Evolutionary conservation across 2,329 filamentous ascomycete genomes (phyloP).

Genomic region (Malbranchea cinnamomea): DNA sequence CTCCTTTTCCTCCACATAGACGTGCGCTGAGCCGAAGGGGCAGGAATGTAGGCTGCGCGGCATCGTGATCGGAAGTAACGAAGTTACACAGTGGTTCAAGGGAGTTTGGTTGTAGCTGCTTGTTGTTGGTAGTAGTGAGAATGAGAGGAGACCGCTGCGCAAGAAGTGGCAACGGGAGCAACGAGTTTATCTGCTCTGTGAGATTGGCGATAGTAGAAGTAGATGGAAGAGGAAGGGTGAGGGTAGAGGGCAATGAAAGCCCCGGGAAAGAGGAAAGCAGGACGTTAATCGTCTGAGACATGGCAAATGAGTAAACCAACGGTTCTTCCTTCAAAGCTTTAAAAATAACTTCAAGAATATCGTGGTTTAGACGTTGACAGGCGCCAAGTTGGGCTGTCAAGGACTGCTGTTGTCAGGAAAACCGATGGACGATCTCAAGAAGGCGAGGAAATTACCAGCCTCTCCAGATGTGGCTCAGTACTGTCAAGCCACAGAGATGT

Average conservation of each 20-base stretch:
- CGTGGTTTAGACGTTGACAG: too few species aligned
- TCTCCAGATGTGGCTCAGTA: too few species aligned
- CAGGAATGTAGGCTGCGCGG: slow-evolving; percentile 51
- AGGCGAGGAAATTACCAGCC: too few species aligned
- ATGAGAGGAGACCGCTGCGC: slow-evolving; percentile 44
- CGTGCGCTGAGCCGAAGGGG: slow-evolving; percentile 67
- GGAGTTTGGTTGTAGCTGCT: slow-evolving; percentile 45
- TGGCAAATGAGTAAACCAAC: too few species aligned
- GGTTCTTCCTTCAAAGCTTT: too few species aligned
- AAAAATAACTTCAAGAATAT: too few species aligned
- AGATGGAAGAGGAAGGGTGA: slow-evolving; percentile 57
- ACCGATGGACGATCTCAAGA: too few species aligned
- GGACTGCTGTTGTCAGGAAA: too few species aligned
- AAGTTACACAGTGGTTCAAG: slow-evolving; percentile 44
- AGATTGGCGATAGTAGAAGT: slow-evolving; percentile 54
- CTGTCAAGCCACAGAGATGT: slow-evolving; percentile 3
- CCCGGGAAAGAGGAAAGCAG: slow-evolving; percentile 75
- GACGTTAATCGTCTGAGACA: slow-evolving; percentile 52
- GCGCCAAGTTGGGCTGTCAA: too few species aligned
- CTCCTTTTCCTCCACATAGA: slow-evolving; percentile 86
- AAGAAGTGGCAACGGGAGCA: slow-evolving; percentile 43
- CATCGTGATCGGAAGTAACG: too few species aligned
- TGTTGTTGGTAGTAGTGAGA: slow-evolving; percentile 69
- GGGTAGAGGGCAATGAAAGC: slow-evolving; percentile 65
- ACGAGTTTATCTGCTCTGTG: slow-evolving; percentile 42